A percentile compares a stretch with the other conserved stretches of the same genome.
Evolutionary conservation across 2,329 filamentous ascomycete genomes (phyloP).

Genomic region (Sporothrix dimorphospora): DNA sequence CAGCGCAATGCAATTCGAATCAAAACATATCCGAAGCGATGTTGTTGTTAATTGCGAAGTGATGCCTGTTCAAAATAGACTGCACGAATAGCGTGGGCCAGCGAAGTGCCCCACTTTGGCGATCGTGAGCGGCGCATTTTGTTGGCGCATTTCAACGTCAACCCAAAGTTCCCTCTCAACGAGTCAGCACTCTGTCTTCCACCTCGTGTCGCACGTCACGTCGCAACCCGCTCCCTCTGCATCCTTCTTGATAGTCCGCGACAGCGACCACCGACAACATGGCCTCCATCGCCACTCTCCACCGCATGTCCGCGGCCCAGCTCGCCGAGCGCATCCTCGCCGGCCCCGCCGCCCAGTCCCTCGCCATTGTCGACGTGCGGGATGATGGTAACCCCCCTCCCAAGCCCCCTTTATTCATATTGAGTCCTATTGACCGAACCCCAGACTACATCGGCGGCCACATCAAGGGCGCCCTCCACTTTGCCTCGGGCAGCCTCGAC

Average conservation of each 20-base stretch:
- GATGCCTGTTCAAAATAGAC: background rate
- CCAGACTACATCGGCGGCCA: constrained; percentile 88
- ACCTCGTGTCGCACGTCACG: background rate
- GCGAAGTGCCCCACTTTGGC: background rate
- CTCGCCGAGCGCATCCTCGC: constrained; percentile 68
- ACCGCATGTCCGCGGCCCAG: constrained; percentile 68
- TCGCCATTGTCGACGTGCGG: constrained; percentile 86
- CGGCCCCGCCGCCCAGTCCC: constrained; percentile 47
- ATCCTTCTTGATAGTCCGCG: too few species aligned
- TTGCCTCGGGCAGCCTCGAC: constrained; percentile 74
- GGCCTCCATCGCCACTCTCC: constrained; percentile 64
- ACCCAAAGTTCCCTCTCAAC: background rate
- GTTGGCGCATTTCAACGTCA: background rate
- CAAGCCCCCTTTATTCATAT: background rate
- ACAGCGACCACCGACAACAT: constrained; percentile 37
- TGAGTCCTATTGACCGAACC: background rate
- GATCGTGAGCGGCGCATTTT: background rate
- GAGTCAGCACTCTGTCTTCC: background rate
- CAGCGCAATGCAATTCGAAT: background rate
- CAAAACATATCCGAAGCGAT: background rate
- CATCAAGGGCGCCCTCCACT: constrained; percentile 75
- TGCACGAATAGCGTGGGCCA: background rate
- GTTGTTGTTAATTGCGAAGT: background rate
- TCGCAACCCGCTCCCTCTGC: background rate
- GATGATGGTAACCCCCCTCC: constrained; percentile 69